Percentiles rank a stretch among this genome's conserved stretches.
Evolutionary conservation across 192 early-diverging fungal genomes (phyloP).

Genomic region (Gaertneriomyces sp.): DNA sequence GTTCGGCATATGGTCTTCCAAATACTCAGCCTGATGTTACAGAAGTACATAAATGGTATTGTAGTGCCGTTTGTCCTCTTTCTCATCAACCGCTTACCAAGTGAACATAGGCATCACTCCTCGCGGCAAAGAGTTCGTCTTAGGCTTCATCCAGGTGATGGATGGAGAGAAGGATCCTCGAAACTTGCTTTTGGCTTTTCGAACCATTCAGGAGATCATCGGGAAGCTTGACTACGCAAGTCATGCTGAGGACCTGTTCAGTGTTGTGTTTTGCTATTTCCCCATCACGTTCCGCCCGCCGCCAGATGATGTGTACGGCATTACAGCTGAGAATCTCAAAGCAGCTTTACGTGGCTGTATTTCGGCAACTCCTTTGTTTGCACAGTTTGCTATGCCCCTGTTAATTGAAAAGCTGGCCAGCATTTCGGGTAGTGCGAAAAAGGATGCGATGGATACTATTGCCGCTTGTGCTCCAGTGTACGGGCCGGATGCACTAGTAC

Average conservation of each 20-base stretch:
- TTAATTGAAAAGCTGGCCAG: slow-evolving; percentile 90
- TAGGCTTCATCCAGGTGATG: slow-evolving; percentile 79
- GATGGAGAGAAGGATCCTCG: slow-evolving; percentile 99
- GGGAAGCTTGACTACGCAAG: slow-evolving; percentile 71
- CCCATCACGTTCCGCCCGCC: slow-evolving; percentile 98
- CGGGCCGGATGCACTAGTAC: slow-evolving; percentile 60
- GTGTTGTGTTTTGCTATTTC: slow-evolving; percentile 98
- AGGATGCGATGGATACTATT: slow-evolving; percentile 89
- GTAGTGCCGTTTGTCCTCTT: background rate
- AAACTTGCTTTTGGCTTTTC: slow-evolving; percentile 86
- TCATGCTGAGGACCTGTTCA: slow-evolving; percentile 88
- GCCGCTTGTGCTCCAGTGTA: slow-evolving; percentile 75
- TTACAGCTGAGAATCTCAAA: slow-evolving; percentile 91
- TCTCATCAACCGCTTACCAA: background rate
- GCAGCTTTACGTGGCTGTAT: slow-evolving; percentile 71
- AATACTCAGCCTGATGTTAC: slow-evolving; percentile 68
- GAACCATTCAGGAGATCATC: slow-evolving; percentile 67
- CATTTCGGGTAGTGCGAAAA: slow-evolving; percentile 80
- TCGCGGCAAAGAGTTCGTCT: slow-evolving; percentile 70
- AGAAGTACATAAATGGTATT: slow-evolving; percentile 56
- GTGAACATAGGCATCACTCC: slow-evolving; percentile 55
- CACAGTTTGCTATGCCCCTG: slow-evolving; percentile 69
- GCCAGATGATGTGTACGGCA: slow-evolving; percentile 90
- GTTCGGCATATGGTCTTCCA: slow-evolving; percentile 71
- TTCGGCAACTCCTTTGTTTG: slow-evolving; percentile 60